Evolutionary conservation across 139 green algal genomes (phyloP), one percentile per base, ranked within the genome.

Genomic region (Zygnema circumcarinatum): DNA sequence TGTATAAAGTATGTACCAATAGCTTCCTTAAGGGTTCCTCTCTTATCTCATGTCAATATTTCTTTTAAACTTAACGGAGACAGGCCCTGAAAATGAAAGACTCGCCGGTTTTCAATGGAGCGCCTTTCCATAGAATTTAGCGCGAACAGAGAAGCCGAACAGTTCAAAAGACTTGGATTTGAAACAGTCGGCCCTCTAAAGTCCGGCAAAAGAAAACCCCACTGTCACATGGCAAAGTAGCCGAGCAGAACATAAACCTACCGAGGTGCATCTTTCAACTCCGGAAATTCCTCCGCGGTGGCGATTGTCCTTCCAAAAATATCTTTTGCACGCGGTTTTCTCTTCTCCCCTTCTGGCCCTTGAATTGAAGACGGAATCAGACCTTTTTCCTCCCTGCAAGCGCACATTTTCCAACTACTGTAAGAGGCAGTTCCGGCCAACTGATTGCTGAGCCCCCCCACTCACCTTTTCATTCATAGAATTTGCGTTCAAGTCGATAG

Each of bases 211-310:
- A 78, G 36, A 78, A 7, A 39, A 39, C 7, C 7, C 69, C 69
- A 41, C 11, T n/a, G 7, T 11, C 3, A 41, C 16, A 78, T 78
- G 16, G 69, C 69, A 41, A 41, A 41, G 69, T n/a, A 82, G 74
- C 36, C 31, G 2, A 40, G 2, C 74, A 38, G 22, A 82, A 40
- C 74, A 82, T 25, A 42, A 82, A n/a, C 36, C 74, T 53, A 82
- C 2, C 74, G 3, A 42, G 89, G 89, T 0, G 89, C 89, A 42
- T 85, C 67, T 53, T 88, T 91, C 39, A 92, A 67, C 36, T 69
- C 25, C 7, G 40, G n/a, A 84, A 91, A 89, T 42, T 92, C 85
- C 78, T 88, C 79, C 56, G n/a, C 85, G 21, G 89, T 91, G 0
- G 76, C 54, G 16, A 92, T 39, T 21, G 38, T 85, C n/a, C 54